Base-by-base conservation (phyloP, 345 rosid genomes). In the Isatis tinctoria region DNA sequence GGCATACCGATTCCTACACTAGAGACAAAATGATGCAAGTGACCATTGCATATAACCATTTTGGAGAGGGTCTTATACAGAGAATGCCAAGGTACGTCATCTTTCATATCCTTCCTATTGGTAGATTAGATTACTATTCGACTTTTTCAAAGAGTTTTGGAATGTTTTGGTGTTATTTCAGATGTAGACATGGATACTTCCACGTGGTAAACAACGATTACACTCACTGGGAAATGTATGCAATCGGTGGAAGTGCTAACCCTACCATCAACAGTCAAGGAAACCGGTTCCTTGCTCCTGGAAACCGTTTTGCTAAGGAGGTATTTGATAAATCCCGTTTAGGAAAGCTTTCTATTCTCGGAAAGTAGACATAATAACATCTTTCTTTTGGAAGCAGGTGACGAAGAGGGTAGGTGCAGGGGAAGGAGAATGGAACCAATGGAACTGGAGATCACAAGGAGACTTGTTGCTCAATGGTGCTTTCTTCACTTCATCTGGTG, bases 181-280 rank as follows among this genome's bases (percentile, higher is more conserved):
- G 98, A 82, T 94, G 98, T 74, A 79, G 98, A 59, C 95, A 89
- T 57, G 98, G 98, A 17, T 94, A 91, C 76, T 91, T 94, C 87
- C 97, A 94, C 37, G 91, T 91, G 24, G 94, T 93, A 49, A 93
- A 93, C 93, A 93, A 93, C 48, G 98, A 93, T 79, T 91, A 93
- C 73, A 91, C 98, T 10, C 94, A 93, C 60, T 93, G 98, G 98
- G 85, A 67, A 74, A 93, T 93, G 98, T 91, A 93, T 80, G 98
- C 98, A 18, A 91, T 93, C 9, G 97, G 98, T 61, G 98, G 98
- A 62, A 91, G 98, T 82, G 98, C 97, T 24, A 70, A 87, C 10
- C 98, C 98, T 66, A 93, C 98, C 39, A 93, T 91, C 54, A 93
- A 91, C 85, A 94, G 98, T 66, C 98, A 94, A 79, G 98, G 93